Evolutionary conservation across 441 rosid genomes (phyloP).

Genomic region (Gossypium gossypioides): DNA sequence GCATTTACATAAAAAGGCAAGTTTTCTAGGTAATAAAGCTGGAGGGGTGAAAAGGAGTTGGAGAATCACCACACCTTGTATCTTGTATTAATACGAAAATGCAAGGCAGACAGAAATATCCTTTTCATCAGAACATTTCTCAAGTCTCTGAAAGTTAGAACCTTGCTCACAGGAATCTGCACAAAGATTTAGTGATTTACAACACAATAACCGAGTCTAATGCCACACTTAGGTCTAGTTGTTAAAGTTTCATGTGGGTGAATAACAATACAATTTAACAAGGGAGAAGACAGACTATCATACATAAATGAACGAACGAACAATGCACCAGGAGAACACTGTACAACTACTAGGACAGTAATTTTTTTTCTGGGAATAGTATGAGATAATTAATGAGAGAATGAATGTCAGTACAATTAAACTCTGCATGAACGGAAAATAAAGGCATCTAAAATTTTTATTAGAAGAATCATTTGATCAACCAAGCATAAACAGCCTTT

Average conservation of each 20-base stretch:
- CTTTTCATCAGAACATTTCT: conserved; percentile 95
- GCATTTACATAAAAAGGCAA: neutral
- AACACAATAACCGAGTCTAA: conserved; percentile 11
- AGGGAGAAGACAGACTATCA: neutral
- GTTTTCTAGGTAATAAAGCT: neutral
- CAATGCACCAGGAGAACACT: neutral
- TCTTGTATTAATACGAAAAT: conserved; percentile 93
- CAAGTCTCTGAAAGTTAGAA: conserved; percentile 80
- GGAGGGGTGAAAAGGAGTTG: neutral
- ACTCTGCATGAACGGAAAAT: neutral
- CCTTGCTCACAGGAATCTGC: conserved; percentile 93
- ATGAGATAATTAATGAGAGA: neutral
- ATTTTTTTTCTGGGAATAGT: neutral
- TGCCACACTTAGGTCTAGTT: neutral
- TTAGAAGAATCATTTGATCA: neutral
- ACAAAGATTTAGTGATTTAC: conserved; percentile 24
- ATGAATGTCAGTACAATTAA: neutral
- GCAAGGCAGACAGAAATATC: conserved; percentile 97
- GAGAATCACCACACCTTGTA: conserved; percentile 62
- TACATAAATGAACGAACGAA: neutral
- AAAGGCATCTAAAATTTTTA: neutral
- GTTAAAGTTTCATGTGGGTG: neutral
- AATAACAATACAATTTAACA: neutral
- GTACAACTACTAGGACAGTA: neutral
- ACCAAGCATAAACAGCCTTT: neutral